These are phyloP conservation scores for Exsudoporus floridanus DNA, from an alignment of 1,284 basidiomycete genomes.

Conservation along the genomic window DNA sequence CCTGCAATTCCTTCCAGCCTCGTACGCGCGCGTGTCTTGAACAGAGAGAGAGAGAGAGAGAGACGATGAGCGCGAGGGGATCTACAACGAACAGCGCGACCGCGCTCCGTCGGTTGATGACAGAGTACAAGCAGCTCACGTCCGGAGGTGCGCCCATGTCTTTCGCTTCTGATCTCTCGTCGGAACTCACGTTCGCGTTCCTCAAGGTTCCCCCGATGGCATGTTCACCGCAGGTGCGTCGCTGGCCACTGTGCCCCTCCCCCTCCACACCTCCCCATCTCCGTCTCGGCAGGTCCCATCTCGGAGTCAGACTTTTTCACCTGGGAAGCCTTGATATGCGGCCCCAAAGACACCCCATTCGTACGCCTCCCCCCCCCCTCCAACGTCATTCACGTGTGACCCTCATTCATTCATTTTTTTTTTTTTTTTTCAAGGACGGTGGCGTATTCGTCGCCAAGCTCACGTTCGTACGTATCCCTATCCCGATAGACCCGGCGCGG, in stretches of 20 bases:
- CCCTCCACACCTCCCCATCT: too few relatives aligned
- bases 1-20: too few relatives aligned
- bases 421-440: slow-evolving; percentile 67
- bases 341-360: slow-evolving; percentile 97
- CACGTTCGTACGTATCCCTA: slow-evolving; percentile 73
- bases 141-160: slow-evolving; percentile 45
- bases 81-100: slow-evolving; percentile 49
- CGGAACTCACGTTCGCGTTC: slow-evolving; percentile 10
- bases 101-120: slow-evolving; percentile 82
- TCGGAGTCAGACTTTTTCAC: slow-evolving; percentile 96
- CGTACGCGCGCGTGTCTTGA: too few relatives aligned
- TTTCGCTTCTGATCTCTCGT: too few relatives aligned
- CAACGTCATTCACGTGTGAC: too few relatives aligned
- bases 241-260: not conserved
- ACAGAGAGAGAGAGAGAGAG: too few relatives aligned
- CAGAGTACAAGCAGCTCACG: slow-evolving; percentile 88
- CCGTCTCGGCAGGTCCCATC: too few relatives aligned
- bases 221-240: slow-evolving; percentile 88
- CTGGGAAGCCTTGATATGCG: slow-evolving; percentile 97
- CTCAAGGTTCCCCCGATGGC: slow-evolving; percentile 79
- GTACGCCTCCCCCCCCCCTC: slow-evolving; percentile 47
- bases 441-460: slow-evolving; percentile 94
- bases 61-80: slow-evolving; percentile 41
- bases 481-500: too few relatives aligned
- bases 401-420: not conserved